Evolutionary conservation across 2,329 filamentous ascomycete genomes (phyloP).

Genomic region (Colletotrichum neosansevieriae): DNA sequence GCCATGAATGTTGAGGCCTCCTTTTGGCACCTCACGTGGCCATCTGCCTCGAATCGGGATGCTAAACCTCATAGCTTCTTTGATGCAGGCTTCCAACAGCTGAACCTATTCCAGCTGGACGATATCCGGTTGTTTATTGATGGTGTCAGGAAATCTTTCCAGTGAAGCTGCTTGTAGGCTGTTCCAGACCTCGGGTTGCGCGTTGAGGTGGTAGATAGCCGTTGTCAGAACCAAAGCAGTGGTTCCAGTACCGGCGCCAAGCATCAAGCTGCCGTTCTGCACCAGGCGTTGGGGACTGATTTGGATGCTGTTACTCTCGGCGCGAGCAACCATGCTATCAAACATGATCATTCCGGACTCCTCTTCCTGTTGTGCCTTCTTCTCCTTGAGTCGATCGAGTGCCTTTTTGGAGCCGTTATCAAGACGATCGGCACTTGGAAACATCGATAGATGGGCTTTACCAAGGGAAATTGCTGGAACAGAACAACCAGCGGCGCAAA

Average conservation of each 20-base stretch:
- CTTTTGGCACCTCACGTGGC: not conserved
- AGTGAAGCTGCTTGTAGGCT: not conserved
- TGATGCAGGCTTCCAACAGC: not conserved
- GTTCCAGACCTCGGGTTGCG: not conserved
- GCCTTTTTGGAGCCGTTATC: not conserved
- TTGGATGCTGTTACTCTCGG: not conserved
- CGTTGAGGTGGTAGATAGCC: not conserved
- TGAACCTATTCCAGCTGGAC: not conserved
- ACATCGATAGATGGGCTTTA: not conserved
- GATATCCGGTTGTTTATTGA: not conserved
- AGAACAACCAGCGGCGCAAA: not conserved
- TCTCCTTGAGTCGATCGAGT: not conserved
- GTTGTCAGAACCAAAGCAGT: not conserved
- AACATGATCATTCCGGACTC: not conserved
- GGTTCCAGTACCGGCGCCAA: not conserved
- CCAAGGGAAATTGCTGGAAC: not conserved
- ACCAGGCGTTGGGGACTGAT: not conserved
- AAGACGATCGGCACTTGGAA: not conserved
- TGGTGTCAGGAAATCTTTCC: not conserved
- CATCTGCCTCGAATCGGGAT: not conserved
- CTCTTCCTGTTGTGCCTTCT: not conserved
- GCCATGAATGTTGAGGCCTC: not conserved
- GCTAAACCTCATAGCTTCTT: not conserved
- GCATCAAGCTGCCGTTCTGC: slow-evolving; percentile 2
- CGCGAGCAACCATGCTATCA: slow-evolving; percentile 1